Base-by-base conservation (phyloP, 192 early-diverging fungal genomes). In the Dissophora ornata region DNA sequence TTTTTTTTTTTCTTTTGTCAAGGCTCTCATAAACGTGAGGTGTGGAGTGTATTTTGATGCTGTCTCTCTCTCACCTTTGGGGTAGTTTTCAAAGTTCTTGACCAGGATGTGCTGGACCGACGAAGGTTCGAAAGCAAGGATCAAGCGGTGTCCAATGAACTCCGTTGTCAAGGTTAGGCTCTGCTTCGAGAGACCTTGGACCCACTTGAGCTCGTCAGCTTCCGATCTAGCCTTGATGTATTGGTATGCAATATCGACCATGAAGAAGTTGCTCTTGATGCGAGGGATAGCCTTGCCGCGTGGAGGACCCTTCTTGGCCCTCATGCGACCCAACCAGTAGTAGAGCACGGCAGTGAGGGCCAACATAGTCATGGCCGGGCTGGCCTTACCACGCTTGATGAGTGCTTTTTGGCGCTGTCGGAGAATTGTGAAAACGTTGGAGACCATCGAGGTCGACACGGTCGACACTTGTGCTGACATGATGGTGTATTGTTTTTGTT, bases 61-160 rank as follows among this genome's bases (percentile, higher is more conserved):
- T n/a, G n/a, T n/a, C n/a, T n/a, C n/a, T n/a, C n/a, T n/a, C 50
- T 65, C 66, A 77, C 73, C 73, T 42, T 77, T 77, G 38, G 73
- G 73, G 50, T 77, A 77, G 58, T 77, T 77, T 53, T 77, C 73
- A 62, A 77, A 77, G 65, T 77, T 77, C 64, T 77, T 77, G 57
- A 77, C 73, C 50, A 77, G 26, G 45, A 77, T 77, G 44, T 77
- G 73, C 47, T 77, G 73, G 25, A 77, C 73, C 33, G 73, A 77
- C 4, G 73, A 77, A 6, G 73, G 73, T 29, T 77, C 73, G 46
- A 77, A 77, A 28, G 50, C 73, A 4, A 77, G 52, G 59, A 67
- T 77, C 29, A 77, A 33, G 22, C 65, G 62, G 50, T 77, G 73
- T 11, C 73, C 73, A 45, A 77, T 42, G 19, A 77, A n/a, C 53